Evolutionary conservation across 257 asterid species (phyloP), one percentile per base, ranked within the genome.

Genomic region (Lycium barbarum): DNA sequence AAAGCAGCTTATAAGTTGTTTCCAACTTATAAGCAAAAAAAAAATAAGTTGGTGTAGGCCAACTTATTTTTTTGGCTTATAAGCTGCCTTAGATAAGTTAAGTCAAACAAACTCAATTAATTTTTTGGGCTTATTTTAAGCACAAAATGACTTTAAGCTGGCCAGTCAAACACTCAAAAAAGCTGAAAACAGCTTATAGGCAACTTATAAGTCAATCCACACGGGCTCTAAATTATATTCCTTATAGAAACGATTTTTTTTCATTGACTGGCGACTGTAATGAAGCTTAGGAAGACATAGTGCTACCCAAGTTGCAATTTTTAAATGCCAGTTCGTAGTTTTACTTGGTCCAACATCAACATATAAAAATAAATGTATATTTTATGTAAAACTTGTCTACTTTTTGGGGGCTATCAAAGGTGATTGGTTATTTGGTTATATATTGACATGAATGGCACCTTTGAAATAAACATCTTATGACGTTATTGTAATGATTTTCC

Each of bases 391-490:
- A 70, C 83, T 74, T 74, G 81, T 20, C 61, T 76, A 4, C 26
- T 51, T 86, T 26, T 87, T 83, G 83, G 78, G 88, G 84, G 87
- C 87, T 84, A 82, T 86, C 86, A 68, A 71, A 85, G 85, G 80
- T 87, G 88, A 90, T 86, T 81, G 86, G 47, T 26, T 76, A 79
- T 80, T 74, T 85, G 81, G 12, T 63, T 66, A 81, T 85, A 84
- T 78, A 78, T 26, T 89, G 90, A 89, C 95, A 87, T 88, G 93
- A 89, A 88, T 85, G 94, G 88, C 88, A 92, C 94, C 94, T 91
- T 92, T 88, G 92, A 91, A 91, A 91, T 88, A 13, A 80, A 88
- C 88, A 58, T 83, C 83, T 63, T 88, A 62, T 58, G 7, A 14
- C 55, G 89, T 84, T 87, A 86, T 82, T 87, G 85, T 63, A 88